These are phyloP conservation scores for Aspergillus haitiensis DNA, from an alignment of 495 filamentous ascomycete species.

Conservation along the genomic window DNA sequence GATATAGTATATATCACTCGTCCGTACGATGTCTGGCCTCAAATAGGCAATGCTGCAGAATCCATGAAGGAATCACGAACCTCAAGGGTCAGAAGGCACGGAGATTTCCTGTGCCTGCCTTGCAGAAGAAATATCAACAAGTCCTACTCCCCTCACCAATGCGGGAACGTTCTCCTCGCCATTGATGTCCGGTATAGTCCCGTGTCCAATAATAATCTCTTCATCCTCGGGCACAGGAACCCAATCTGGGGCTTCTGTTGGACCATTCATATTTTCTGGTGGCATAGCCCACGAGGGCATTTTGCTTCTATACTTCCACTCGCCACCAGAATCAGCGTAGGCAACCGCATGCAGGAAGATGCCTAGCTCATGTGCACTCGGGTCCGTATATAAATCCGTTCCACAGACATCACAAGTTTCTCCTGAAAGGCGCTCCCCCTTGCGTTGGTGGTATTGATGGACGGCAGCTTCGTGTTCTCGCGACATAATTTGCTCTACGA, in stretches of 20 bases:
- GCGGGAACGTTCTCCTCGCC: constrained; percentile 20
- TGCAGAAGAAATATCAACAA: constrained; percentile 25
- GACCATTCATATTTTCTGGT: constrained; percentile 60
- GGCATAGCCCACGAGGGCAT: constrained; percentile 86
- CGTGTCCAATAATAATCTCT: constrained; percentile 40
- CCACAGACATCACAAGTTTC: constrained; percentile 75
- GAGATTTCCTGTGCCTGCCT: constrained; percentile 76
- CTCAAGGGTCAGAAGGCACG: no score
- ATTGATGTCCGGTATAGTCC: constrained; percentile 33
- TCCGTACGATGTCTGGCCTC: no score
- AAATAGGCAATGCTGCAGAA: no score
- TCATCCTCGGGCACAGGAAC: constrained; percentile 34
- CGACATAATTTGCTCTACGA: constrained; percentile 46
- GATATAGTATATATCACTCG: no score
- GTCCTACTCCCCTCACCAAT: constrained; percentile 25
- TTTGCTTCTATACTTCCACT: constrained; percentile 83
- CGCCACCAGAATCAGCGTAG: constrained; percentile 77
- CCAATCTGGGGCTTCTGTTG: constrained; percentile 53
- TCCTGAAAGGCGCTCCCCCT: constrained; percentile 89
- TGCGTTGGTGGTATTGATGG: constrained; percentile 72
- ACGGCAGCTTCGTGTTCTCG: constrained; percentile 80
- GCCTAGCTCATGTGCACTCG: constrained; percentile 82
- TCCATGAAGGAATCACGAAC: no score
- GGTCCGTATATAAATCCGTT: constrained; percentile 89
- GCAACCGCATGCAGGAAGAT: constrained; percentile 90